phyloP scores from a whole-genome alignment of 1,284 basidiomycete species.

The Chiua sp. region DNA sequence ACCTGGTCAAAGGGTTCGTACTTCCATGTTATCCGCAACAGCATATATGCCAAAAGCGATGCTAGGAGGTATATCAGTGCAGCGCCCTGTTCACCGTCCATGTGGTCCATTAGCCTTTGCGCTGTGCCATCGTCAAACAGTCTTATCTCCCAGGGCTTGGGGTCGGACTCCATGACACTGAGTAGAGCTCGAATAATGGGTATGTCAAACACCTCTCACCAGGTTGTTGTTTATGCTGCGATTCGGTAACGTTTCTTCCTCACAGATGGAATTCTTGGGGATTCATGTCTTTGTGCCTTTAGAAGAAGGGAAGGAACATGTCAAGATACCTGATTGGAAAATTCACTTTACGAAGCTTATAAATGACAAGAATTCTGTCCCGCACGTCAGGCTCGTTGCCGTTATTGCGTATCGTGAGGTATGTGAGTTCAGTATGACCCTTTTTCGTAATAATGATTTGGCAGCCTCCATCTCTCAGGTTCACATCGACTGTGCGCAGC shows the following conservation, averaged over 20 bases:
- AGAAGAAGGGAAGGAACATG: conserved; percentile 3
- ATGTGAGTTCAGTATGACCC: conserved; percentile 2
- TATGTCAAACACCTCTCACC: conserved; percentile 11
- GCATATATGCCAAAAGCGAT: conserved; percentile 13
- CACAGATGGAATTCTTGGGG: background rate
- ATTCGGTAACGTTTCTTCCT: conserved; percentile 8
- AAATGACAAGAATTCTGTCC: background rate
- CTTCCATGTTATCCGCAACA: conserved; percentile 14
- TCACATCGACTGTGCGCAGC: background rate
- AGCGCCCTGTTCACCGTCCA: background rate
- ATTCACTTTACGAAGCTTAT: background rate
- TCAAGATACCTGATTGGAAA: background rate
- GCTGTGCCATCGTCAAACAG: conserved; percentile 13
- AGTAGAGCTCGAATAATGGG: background rate
- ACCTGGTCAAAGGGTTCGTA: conserved; percentile 26
- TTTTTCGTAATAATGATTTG: background rate
- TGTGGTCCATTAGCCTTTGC: background rate
- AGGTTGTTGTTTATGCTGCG: conserved; percentile 16
- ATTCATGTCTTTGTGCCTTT: background rate
- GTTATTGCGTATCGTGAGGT: conserved; percentile 11
- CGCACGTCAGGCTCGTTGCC: conserved; percentile 3
- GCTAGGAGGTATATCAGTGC: conserved; percentile 7
- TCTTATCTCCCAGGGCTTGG: conserved; percentile 9
- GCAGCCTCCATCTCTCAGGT: background rate
- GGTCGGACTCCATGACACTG: background rate